Conservation (phyloP, 495 filamentous ascomycete genomes). For the Barbatosphaeria neglecta region DNA sequence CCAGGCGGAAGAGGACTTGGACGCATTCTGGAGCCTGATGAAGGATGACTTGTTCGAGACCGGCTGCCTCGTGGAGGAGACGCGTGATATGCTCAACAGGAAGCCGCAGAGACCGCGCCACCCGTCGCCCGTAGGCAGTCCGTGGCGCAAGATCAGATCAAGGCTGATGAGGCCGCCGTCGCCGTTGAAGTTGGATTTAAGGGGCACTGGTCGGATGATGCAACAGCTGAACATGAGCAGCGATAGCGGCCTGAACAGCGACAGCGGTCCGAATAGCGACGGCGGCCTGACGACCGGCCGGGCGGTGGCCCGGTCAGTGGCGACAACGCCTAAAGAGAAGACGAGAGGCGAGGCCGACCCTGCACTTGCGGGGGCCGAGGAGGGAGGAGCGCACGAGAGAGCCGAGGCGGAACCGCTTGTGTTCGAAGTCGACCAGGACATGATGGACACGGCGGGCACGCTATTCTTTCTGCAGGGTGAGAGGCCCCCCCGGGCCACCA, state of each 20-base stretch:
- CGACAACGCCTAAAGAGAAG: background rate
- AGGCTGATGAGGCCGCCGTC: no score
- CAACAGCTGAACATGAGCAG: no score
- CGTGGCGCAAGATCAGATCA: no score
- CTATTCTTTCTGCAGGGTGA: background rate
- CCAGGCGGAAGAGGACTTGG: background rate
- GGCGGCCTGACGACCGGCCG: no score
- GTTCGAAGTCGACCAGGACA: background rate
- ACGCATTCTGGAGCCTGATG: background rate
- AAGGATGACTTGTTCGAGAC: background rate
- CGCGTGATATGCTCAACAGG: background rate
- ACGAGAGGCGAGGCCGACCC: background rate
- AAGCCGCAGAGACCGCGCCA: background rate
- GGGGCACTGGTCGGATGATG: no score
- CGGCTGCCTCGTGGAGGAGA: background rate
- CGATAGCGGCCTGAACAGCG: no score
- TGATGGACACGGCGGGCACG: background rate
- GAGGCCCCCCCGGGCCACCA: background rate
- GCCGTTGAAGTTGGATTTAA: no score
- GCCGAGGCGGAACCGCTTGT: background rate
- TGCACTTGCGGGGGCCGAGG: background rate
- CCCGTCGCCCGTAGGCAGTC: no score
- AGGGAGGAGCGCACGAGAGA: no score
- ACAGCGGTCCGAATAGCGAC: no score
- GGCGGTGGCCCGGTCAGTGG: no score